Evolutionary conservation across 148 eudicot genomes (phyloP), one percentile per base, ranked within the genome.

Genomic region (Cornus florida): DNA sequence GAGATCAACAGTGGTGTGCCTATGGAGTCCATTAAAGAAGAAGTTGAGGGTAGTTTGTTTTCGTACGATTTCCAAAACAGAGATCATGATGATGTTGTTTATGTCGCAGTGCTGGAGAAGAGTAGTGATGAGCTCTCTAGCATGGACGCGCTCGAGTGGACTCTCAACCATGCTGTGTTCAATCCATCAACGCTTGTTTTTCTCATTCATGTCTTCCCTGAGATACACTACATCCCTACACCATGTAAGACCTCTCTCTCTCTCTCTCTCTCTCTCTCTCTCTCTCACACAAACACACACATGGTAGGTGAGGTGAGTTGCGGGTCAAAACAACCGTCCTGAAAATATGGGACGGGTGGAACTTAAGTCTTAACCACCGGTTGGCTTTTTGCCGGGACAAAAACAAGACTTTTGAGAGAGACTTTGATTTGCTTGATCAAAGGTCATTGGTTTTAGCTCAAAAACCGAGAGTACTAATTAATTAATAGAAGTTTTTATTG

Each of bases 161-260:
- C 92, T 7, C 85, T 95, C 43, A 75, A 80, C n/a, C 70, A 94
- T 78, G 83, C 67, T 8, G 75, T 80, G 1, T 9, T 43, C 57
- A 31, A 69, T 69, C 78, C 81, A 31, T 82, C 82, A 2, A 78
- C 90, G 13, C 32, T 81, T 39, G 83, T 95, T 31, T 90, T 84
- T 81, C 94, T 95, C 78, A 77, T 95, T 71, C 97, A 95, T 81
- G 84, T 95, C 77, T 93, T 85, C 82, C 88, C 97, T n/a, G 87
- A 83, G 79, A 72, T 86, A 65, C 92, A 85, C 50, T 81, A 57
- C 85, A 86, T 93, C 72, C 97, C 97, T 10, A 91, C 94, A 33
- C 97, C 94, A 10, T 73, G 98, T 93, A 86, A 86, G 91, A 38
- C 31, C 69, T 41, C 31, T 71, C 50, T 43, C 28, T 77, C 10